Conservation (phyloP, 2,329 filamentous ascomycete species). For the Amylocarpus encephaloides region DNA sequence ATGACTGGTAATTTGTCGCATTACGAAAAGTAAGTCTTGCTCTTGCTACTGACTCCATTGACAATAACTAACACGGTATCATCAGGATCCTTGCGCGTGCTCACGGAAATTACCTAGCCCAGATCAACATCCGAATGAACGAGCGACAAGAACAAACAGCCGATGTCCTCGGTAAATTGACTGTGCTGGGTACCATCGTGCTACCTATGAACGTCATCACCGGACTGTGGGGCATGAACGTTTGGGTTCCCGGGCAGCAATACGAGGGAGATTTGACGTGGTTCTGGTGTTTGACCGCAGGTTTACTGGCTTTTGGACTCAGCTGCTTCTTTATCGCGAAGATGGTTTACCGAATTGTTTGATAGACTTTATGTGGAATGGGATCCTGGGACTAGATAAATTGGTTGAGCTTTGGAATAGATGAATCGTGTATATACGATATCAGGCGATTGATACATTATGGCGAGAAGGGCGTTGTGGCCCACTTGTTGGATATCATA, state of each 20-base stretch:
- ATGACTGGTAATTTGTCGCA: conserved; percentile 96
- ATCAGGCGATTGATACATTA: no score
- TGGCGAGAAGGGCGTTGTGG: no score
- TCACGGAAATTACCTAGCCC: conserved; percentile 95
- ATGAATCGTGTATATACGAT: no score
- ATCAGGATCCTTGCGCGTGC: conserved; percentile 77
- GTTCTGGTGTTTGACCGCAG: conserved; percentile 70
- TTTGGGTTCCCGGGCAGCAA: conserved; percentile 89
- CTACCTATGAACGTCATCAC: conserved; percentile 99
- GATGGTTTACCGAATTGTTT: conserved; percentile 31
- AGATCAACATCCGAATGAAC: conserved; percentile 99
- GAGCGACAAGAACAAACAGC: conserved; percentile 94
- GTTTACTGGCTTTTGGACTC: conserved; percentile 71
- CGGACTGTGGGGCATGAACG: conserved; percentile 98
- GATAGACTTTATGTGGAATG: background rate
- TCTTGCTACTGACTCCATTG: background rate
- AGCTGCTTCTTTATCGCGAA: conserved; percentile 51
- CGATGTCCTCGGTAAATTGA: conserved; percentile 89
- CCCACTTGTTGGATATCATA: no score
- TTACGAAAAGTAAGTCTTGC: conserved; percentile 75
- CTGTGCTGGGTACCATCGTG: conserved; percentile 93
- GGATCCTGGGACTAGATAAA: no score
- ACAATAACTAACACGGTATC: conserved; percentile 11
- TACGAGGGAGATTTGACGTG: conserved; percentile 66
- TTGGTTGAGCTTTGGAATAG: no score